A percentile compares a stretch with the other conserved stretches of the same genome.
Conservation (phyloP, 1,284 basidiomycete species). For the Malassezia psittaci region DNA sequence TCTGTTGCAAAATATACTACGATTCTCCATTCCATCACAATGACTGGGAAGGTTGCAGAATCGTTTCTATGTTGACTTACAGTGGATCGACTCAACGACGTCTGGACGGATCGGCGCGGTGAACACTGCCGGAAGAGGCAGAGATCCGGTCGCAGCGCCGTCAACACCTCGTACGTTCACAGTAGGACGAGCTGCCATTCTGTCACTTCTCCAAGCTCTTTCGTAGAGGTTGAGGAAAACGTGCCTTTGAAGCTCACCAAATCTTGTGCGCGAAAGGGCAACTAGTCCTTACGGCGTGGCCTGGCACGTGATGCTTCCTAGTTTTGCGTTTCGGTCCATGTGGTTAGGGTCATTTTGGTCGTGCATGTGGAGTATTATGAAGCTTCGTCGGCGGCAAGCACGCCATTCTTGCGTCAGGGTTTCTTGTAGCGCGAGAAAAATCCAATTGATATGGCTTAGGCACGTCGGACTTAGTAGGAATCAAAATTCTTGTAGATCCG, state of each 20-base stretch:
- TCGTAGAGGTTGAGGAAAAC: conserved; percentile 18
- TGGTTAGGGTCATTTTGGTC: neutral
- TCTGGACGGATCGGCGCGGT: conserved; percentile 97
- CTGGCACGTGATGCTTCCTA: conserved; percentile 13
- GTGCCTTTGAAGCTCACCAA: neutral
- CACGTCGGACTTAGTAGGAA: too few relatives aligned
- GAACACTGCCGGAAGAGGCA: conserved; percentile 90
- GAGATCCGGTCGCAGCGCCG: conserved; percentile 66
- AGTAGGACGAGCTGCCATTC: conserved; percentile 24
- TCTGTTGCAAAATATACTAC: neutral
- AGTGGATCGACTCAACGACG: conserved; percentile 96
- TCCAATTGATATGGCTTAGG: too few relatives aligned
- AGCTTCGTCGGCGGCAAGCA: conserved; percentile 5
- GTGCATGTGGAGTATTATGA: too few relatives aligned
- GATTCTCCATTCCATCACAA: neutral
- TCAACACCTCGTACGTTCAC: conserved; percentile 47
- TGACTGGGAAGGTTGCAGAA: neutral
- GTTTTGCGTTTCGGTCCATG: neutral
- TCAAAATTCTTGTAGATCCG: too few relatives aligned
- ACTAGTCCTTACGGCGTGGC: conserved; percentile 9
- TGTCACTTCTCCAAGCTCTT: conserved; percentile 13
- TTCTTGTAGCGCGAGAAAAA: too few relatives aligned
- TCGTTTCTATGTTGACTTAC: conserved; percentile 54
- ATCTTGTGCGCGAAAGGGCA: too few relatives aligned
- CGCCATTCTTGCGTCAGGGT: conserved; percentile 13